Conservation (phyloP, 2,329 filamentous ascomycete genomes). For the Calonectria hawksworthii region DNA sequence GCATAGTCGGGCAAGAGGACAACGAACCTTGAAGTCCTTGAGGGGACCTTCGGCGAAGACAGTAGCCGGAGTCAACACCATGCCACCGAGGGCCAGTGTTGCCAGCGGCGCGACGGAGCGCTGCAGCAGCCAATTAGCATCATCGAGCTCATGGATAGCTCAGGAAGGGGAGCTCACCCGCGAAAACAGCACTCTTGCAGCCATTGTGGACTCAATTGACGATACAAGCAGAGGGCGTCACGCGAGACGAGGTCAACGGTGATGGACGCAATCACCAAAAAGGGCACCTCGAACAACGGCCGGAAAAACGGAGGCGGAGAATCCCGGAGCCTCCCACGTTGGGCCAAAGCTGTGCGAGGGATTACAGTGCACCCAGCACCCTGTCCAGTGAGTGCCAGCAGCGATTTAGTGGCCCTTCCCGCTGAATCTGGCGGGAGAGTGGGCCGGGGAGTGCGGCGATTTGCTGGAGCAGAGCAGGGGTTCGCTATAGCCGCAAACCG, state of each 20-base stretch:
- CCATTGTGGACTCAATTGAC: slow-evolving; percentile 69
- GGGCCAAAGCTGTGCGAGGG: slow-evolving; percentile 31
- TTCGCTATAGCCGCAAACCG: slow-evolving; percentile 27
- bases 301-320: slow-evolving; percentile 48
- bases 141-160: slow-evolving; percentile 29
- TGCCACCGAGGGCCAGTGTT: slow-evolving; percentile 63
- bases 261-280: slow-evolving; percentile 36
- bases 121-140: slow-evolving; percentile 55
- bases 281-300: slow-evolving; percentile 36
- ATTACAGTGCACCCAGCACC: background rate
- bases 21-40: slow-evolving; percentile 48
- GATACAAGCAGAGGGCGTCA: slow-evolving; percentile 42
- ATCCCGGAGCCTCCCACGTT: slow-evolving; percentile 41
- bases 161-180: slow-evolving; percentile 57
- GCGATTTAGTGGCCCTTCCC: slow-evolving; percentile 7
- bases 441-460: slow-evolving; percentile 6
- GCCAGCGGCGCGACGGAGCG: slow-evolving; percentile 68
- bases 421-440: slow-evolving; percentile 3
- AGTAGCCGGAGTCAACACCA: slow-evolving; percentile 62
- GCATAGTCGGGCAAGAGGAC: background rate
- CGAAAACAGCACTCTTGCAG: slow-evolving; percentile 71
- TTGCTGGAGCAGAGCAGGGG: slow-evolving; percentile 21
- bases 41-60: slow-evolving; percentile 66
- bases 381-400: slow-evolving; percentile 2
- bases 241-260: slow-evolving; percentile 43